Conservation (phyloP, 306 rosid species). For the Canavalia ensiformis region DNA sequence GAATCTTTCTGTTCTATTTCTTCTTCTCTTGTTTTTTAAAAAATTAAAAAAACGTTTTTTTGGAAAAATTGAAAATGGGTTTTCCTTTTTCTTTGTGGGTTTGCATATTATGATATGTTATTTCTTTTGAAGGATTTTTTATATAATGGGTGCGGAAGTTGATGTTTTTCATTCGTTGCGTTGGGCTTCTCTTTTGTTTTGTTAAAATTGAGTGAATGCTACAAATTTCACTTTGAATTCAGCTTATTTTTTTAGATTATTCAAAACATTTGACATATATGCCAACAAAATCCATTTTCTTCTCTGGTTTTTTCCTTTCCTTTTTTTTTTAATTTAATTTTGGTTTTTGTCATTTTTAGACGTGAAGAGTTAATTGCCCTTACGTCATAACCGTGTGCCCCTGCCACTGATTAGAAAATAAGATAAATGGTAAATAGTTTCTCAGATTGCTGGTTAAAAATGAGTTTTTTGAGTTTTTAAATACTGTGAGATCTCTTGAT, state of each 20-base stretch:
- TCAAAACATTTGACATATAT: conserved; percentile 15
- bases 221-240: conserved; percentile 17
- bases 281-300: conserved; percentile 1
- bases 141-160: conserved; percentile 10
- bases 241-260: conserved; percentile 11
- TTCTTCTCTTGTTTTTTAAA: neutral
- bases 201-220: conserved; percentile 1
- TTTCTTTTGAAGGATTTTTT: neutral
- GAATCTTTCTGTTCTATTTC: conserved; percentile 9
- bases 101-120: neutral
- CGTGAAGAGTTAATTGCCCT: conserved; percentile 6
- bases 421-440: neutral
- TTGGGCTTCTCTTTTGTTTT: conserved; percentile 34
- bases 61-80: neutral
- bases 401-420: neutral
- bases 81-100: neutral
- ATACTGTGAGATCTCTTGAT: conserved; percentile 11
- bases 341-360: neutral
- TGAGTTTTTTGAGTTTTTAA: conserved; percentile 2
- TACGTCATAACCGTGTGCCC: conserved; percentile 21
- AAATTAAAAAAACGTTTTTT: neutral
- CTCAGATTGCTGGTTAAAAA: neutral
- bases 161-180: conserved; percentile 4
- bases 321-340: no score
- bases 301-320: neutral